Conservation (phyloP, 2,329 filamentous ascomycete genomes). For the Fusarium avenaceum region DNA sequence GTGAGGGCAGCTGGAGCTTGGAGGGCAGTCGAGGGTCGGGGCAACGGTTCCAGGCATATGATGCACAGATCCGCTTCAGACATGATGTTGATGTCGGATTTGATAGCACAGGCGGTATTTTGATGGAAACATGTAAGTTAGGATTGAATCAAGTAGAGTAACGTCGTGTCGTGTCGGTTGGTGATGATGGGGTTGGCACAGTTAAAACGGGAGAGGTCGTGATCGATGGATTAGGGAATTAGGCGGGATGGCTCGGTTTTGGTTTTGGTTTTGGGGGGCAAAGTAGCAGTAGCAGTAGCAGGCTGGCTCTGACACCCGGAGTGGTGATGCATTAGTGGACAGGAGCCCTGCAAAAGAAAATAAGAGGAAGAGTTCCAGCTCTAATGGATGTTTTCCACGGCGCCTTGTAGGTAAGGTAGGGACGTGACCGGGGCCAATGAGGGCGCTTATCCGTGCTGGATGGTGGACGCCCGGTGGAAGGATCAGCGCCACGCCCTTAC, state of each 20-base stretch:
- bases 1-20: conserved; percentile 37
- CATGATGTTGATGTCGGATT: conserved; percentile 62
- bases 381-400: conserved; percentile 29
- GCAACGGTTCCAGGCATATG: conserved; percentile 75
- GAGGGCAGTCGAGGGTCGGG: conserved; percentile 51
- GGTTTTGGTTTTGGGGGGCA: conserved; percentile 25
- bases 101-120: conserved; percentile 52
- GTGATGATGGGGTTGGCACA: conserved; percentile 42
- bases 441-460: conserved; percentile 36
- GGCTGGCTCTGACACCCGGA: conserved; percentile 30
- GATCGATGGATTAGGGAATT: conserved; percentile 28
- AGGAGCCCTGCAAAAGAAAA: conserved; percentile 48
- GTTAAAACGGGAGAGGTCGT: conserved; percentile 36
- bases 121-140: conserved; percentile 64
- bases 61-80: conserved; percentile 75
- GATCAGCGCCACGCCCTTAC: conserved; percentile 50
- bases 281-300: conserved; percentile 29
- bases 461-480: not conserved
- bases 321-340: conserved; percentile 53
- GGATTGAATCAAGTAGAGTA: conserved; percentile 38
- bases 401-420: conserved; percentile 44
- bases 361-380: conserved; percentile 49
- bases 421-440: conserved; percentile 52
- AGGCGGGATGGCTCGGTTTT: conserved; percentile 28
- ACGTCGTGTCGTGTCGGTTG: conserved; percentile 39